Percentiles rank a stretch among this genome's conserved stretches.
phyloP scores from a whole-genome alignment of 2,329 filamentous ascomycete genomes.

The Aspergillus proliferans region DNA sequence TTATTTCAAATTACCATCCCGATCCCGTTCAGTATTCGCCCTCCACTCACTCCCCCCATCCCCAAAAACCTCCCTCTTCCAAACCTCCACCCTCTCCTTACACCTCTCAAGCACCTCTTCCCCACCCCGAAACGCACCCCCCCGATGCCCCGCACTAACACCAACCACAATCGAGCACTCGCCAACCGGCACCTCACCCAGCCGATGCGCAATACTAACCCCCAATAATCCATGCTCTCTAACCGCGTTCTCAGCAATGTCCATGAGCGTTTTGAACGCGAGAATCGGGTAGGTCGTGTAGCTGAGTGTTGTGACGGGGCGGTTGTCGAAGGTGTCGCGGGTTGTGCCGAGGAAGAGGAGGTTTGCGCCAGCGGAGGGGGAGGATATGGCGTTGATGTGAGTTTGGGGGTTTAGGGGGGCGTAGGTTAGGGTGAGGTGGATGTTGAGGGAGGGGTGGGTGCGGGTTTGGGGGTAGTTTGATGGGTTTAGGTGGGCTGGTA shows the following conservation, averaged over 20 bases:
- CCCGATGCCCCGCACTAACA: slow-evolving; percentile 74
- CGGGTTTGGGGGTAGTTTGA: slow-evolving; percentile 35
- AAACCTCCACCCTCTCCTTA: slow-evolving; percentile 85
- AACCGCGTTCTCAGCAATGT: slow-evolving; percentile 43
- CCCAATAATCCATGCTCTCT: slow-evolving; percentile 58
- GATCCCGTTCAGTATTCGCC: slow-evolving; percentile 70
- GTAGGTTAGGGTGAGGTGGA: slow-evolving; percentile 40
- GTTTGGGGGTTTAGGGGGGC: slow-evolving; percentile 28
- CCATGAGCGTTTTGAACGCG: slow-evolving; percentile 34
- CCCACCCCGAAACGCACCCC: slow-evolving; percentile 78
- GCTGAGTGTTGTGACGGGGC: slow-evolving; percentile 38
- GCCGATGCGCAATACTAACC: slow-evolving; percentile 74
- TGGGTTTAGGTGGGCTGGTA: slow-evolving; percentile 32
- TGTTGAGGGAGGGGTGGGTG: slow-evolving; percentile 26
- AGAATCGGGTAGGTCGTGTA: slow-evolving; percentile 40
- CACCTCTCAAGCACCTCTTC: slow-evolving; percentile 84
- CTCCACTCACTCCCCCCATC: slow-evolving; percentile 65
- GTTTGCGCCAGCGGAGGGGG: slow-evolving; percentile 40
- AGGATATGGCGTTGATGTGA: slow-evolving; percentile 32
- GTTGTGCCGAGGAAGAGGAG: slow-evolving; percentile 44
- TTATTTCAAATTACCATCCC: slow-evolving; percentile 32
- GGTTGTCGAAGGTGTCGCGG: slow-evolving; percentile 37
- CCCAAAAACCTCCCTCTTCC: slow-evolving; percentile 85
- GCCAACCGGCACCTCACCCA: slow-evolving; percentile 80
- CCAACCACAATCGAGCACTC: slow-evolving; percentile 91